Evolutionary conservation across 371 early-diverging fungal genomes (phyloP).

Genomic region (Syncephalastrum racemosum): DNA sequence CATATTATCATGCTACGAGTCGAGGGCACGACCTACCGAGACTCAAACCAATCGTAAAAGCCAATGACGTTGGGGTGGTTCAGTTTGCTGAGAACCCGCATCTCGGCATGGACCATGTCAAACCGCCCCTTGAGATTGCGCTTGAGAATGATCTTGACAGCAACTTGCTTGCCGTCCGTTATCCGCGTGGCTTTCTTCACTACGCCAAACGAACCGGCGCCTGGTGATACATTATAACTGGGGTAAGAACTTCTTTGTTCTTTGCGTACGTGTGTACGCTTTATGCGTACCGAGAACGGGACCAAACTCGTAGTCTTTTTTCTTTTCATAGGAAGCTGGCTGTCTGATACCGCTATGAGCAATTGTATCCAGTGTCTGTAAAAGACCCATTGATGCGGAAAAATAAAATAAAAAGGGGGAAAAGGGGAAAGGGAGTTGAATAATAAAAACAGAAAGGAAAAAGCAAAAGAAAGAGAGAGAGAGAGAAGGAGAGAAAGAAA

Average conservation of each 20-base stretch:
- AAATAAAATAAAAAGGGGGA: conserved; percentile 1
- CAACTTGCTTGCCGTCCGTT: conserved; percentile 57
- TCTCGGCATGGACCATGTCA: conserved; percentile 75
- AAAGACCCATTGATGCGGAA: conserved; percentile 12
- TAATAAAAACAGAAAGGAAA: neutral
- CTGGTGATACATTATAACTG: conserved; percentile 23
- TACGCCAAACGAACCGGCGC: conserved; percentile 78
- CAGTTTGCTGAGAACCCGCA: conserved; percentile 62
- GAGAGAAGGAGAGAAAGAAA: neutral
- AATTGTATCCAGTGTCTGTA: conserved; percentile 13
- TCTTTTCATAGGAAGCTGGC: conserved; percentile 52
- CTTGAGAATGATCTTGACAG: conserved; percentile 79
- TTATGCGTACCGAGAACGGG: conserved; percentile 50
- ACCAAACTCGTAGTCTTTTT: conserved; percentile 65
- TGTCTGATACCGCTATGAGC: conserved; percentile 18
- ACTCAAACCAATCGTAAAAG: conserved; percentile 79
- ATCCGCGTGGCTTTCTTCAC: conserved; percentile 65
- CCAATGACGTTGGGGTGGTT: conserved; percentile 81
- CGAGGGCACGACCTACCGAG: conserved; percentile 33
- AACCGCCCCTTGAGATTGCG: conserved; percentile 60
- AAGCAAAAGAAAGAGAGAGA: neutral
- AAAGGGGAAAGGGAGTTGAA: neutral
- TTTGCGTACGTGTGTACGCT: neutral
- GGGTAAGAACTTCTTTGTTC: neutral
- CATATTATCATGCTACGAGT: neutral